Evolutionary conservation across 1,139 yeast genomes (phyloP).

Genomic region (Sugiyamaella castrensis): DNA sequence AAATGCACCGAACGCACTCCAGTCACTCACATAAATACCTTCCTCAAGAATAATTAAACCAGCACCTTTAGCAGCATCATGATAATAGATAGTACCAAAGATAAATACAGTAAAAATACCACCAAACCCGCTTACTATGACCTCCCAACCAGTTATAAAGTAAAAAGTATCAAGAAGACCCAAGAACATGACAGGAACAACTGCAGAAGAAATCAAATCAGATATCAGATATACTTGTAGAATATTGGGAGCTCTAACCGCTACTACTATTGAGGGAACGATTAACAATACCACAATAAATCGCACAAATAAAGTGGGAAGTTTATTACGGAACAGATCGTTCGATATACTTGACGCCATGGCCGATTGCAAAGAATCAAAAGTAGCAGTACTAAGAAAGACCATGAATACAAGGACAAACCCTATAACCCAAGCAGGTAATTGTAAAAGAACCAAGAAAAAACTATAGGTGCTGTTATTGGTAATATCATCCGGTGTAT

Average conservation of each 20-base stretch:
- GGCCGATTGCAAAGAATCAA: conserved; percentile 87
- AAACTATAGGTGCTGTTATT: conserved; percentile 61
- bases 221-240: conserved; percentile 87
- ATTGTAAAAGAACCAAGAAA: conserved; percentile 60
- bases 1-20: conserved; percentile 96
- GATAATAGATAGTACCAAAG: conserved; percentile 78
- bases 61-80: conserved; percentile 74
- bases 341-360: conserved; percentile 85
- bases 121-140: conserved; percentile 79
- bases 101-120: conserved; percentile 76
- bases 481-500: conserved; percentile 49
- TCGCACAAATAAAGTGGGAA: conserved; percentile 65
- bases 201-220: conserved; percentile 81
- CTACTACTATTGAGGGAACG: conserved; percentile 82
- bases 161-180: conserved; percentile 63
- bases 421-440: conserved; percentile 89
- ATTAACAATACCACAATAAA: conserved; percentile 69
- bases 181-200: conserved; percentile 79
- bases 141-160: conserved; percentile 76
- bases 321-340: conserved; percentile 80
- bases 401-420: conserved; percentile 74
- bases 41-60: conserved; percentile 65
- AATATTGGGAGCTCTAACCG: conserved; percentile 76
- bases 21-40: conserved; percentile 78
- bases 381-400: conserved; percentile 77